Base-by-base conservation (phyloP, 1,139 yeast genomes). In the Blastobotrys malaysiensis region DNA sequence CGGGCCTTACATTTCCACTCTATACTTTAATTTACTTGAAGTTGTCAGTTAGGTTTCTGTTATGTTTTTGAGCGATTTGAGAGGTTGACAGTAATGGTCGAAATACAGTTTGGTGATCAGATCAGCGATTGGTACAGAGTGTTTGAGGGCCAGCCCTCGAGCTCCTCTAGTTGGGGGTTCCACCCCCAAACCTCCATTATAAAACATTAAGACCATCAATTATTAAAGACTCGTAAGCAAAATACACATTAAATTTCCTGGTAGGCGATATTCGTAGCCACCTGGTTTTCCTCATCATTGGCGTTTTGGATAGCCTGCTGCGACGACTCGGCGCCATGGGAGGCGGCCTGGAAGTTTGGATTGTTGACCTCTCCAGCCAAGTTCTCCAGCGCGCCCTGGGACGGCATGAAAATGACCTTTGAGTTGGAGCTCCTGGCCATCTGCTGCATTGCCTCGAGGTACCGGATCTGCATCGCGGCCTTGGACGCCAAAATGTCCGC, bases 391-490 rank as follows among this genome's bases (percentile, higher is more conserved):
- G 74, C 74, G 45, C 67, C 67, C 48, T 77, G 73, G 45, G 75
- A 68, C 9, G 91, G 90, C 89, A 85, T 84, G 69, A 85, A 85
- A 27, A 85, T 84, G 56, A 85, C 90, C 70, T 84, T 82, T 16
- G 87, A 73, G 55, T 79, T 78, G 2, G 88, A 74, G 46, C 77
- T 66, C 63, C 75, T 80, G 39, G 89, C 87, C 89, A 85, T 84
- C 57, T 75, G 76, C 69, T 84, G 88, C 81, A 85, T 82, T n/a
- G 90, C 90, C 64, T 85, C 91, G 69, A 85, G 77, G 68, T 85
- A 85, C 69, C 91, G 75, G 66, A 85, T 85, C 73, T 85, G 90
- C 88, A 85, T 83, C 39, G 90, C 91, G 5, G 89, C 83, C 62
- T 83, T 83, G 46, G 88, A 82, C 39, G 88, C 86, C 65, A 85